Evolutionary conservation across 805 yeast species (phyloP).

Genomic region (Priceomyces carsonii): DNA sequence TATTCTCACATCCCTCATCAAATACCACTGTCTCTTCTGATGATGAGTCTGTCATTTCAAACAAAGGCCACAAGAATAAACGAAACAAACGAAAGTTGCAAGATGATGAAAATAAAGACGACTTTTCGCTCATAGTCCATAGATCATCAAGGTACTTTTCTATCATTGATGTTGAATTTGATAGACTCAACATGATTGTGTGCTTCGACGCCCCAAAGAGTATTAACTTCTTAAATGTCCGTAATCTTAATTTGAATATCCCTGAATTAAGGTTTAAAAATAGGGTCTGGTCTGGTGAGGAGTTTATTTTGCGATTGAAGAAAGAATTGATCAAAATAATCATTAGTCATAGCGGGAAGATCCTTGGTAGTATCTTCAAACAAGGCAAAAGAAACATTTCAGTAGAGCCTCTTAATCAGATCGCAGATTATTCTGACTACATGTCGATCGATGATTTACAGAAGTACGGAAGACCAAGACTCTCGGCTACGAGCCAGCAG

Average conservation of each 20-base stretch:
- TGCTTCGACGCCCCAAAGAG: conserved; percentile 79
- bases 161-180: conserved; percentile 35
- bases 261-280: conserved; percentile 55
- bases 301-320: conserved; percentile 61
- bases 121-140: conserved; percentile 40
- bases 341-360: conserved; percentile 69
- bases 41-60: conserved; percentile 6
- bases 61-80: conserved; percentile 5
- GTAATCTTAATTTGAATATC: conserved; percentile 63
- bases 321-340: conserved; percentile 61
- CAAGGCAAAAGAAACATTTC: conserved; percentile 28
- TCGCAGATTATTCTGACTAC: conserved; percentile 37
- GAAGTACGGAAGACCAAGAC: conserved; percentile 26
- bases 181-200: conserved; percentile 48
- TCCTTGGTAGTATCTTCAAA: conserved; percentile 73
- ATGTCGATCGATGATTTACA: conserved; percentile 42
- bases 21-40: conserved; percentile 4
- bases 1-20: conserved; percentile 4
- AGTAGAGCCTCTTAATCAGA: conserved; percentile 38
- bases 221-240: conserved; percentile 71
- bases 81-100: conserved; percentile 8
- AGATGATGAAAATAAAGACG: conserved; percentile 24
- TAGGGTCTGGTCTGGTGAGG: conserved; percentile 64
- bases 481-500: too few species aligned
- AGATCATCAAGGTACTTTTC: conserved; percentile 46